Evolutionary conservation across 768 basidiomycete genomes (phyloP), one percentile per base, ranked within the genome.

Genomic region (Macrolepiota albuminosa): DNA sequence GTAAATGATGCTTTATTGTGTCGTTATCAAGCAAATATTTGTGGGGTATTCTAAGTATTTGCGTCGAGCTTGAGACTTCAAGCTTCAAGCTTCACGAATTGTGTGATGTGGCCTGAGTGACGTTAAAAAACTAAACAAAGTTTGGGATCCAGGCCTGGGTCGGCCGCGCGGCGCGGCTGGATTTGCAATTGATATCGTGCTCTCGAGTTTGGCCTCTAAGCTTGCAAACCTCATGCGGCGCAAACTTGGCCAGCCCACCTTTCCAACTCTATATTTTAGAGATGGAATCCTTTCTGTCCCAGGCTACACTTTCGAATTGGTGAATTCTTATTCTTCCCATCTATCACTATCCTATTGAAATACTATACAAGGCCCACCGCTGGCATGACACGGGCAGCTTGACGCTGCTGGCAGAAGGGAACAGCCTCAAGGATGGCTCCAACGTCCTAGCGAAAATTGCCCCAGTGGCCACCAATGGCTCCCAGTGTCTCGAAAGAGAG

Each of bases 311-410:
- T 88, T 89, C 65, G 85, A 87, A 65, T 84, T 84, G 80, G 87
- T 84, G 54, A 18, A 74, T 61, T 52, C 40, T 10, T 43, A 50
- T 29, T 47, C 61, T 16, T 47, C 52, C 43, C 48, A 46, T 40
- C 4, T 31, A 51, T 39, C 0, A 47, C 7, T 9, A 29, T 24
- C 24, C 13, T 29, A 4, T 33, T 50, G 21, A 56, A 26, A 45
- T 14, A 53, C 21, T 13, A 53, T 18, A 47, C 33, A 55, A 88
- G 86, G 86, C 84, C 24, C 68, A 73, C 21, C 79, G 76, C 72
- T 90, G 88, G 88, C 79, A 84, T 59, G 88, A 90, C 67, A 88
- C 87, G 0, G 88, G 88, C 54, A 85, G 86, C 61, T 81, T 86
- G 78, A 89, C 88, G 0, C 72, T 82, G 37, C 72, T 90, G 50